Evolutionary conservation across 2,329 filamentous ascomycete species (phyloP).

Genomic region (Huntiella decipiens): DNA sequence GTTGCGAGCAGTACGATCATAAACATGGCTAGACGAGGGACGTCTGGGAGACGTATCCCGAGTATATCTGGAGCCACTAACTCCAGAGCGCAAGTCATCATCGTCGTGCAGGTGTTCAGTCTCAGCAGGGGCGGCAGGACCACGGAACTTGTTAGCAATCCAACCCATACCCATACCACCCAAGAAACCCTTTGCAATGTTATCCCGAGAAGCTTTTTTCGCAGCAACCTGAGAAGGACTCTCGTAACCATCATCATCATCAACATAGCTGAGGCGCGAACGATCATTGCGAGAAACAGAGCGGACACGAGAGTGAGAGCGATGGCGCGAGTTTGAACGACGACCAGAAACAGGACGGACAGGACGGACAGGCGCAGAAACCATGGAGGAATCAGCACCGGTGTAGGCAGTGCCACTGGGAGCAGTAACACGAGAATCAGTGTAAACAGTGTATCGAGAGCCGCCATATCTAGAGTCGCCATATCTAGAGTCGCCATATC

Average conservation of each 20-base stretch:
- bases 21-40: constrained; percentile 12
- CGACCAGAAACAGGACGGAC: constrained; percentile 1
- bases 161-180: constrained; percentile 49
- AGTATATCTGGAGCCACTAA: constrained; percentile 44
- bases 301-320: constrained; percentile 1
- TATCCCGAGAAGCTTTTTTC: constrained; percentile 6
- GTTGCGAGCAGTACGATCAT: not conserved
- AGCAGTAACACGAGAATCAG: constrained; percentile 7
- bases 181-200: constrained; percentile 36
- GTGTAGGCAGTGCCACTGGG: constrained; percentile 7
- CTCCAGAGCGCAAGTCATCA: constrained; percentile 37
- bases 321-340: not conserved
- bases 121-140: constrained; percentile 31
- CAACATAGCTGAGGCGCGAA: constrained; percentile 18
- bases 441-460: constrained; percentile 9
- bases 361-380: constrained; percentile 4
- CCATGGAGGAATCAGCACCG: constrained; percentile 3
- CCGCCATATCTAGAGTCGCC: constrained; percentile 7
- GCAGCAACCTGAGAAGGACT: constrained; percentile 40
- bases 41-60: constrained; percentile 36
- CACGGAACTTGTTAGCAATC: constrained; percentile 45
- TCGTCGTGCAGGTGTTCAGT: constrained; percentile 24
- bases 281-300: constrained; percentile 18
- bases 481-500: constrained; percentile 7
- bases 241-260: constrained; percentile 12